phyloP scores from a whole-genome alignment of 2,329 filamentous ascomycete species.

The Rutstroemia sydowiana region DNA sequence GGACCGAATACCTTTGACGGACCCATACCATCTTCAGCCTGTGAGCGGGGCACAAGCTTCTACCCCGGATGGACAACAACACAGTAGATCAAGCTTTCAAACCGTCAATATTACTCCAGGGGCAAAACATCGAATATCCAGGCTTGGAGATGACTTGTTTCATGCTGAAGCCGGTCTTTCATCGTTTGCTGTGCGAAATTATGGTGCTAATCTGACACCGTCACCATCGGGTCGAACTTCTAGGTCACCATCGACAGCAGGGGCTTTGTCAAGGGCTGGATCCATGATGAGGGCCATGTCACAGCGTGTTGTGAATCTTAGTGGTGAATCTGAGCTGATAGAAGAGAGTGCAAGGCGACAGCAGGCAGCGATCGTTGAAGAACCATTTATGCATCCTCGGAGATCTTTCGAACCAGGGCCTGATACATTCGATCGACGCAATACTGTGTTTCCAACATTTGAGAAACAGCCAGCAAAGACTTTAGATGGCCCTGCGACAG shows the following conservation, averaged over 20 bases:
- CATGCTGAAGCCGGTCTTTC: constrained; percentile 50
- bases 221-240: constrained; percentile 41
- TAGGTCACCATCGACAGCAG: constrained; percentile 56
- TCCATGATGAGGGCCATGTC: constrained; percentile 83
- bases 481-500: constrained; percentile 3
- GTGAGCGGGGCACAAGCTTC: constrained; percentile 39
- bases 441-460: constrained; percentile 23
- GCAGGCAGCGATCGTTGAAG: constrained; percentile 10
- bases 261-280: constrained; percentile 60
- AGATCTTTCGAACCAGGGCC: constrained; percentile 29
- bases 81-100: constrained; percentile 45
- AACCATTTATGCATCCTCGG: constrained; percentile 13
- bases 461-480: constrained; percentile 21
- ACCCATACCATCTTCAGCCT: constrained; percentile 46
- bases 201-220: constrained; percentile 49
- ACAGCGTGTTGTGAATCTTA: constrained; percentile 94
- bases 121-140: constrained; percentile 35
- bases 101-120: constrained; percentile 42
- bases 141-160: constrained; percentile 53
- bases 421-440: constrained; percentile 23
- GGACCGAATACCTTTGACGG: constrained; percentile 53
- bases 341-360: constrained; percentile 49
- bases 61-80: constrained; percentile 34
- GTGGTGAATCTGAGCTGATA: constrained; percentile 79
- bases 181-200: constrained; percentile 38